Evolutionary conservation across 2,329 filamentous ascomycete genomes (phyloP).

Genomic region (Cadophora malorum): DNA sequence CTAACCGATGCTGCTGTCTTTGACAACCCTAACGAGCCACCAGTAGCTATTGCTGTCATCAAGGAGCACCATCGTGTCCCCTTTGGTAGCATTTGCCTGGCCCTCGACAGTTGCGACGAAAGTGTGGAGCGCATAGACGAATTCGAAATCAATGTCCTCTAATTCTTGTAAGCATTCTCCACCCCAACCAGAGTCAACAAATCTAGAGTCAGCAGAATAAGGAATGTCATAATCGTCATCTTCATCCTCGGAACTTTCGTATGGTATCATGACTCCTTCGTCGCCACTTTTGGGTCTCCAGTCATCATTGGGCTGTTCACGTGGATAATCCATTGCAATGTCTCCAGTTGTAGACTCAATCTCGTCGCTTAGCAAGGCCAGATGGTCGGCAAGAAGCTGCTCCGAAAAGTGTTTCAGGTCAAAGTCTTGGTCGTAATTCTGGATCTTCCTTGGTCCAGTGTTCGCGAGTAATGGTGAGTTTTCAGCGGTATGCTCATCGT

Average conservation of each 20-base stretch:
- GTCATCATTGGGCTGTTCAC: conserved; percentile 39
- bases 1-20: conserved; percentile 90
- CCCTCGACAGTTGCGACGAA: conserved; percentile 98
- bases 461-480: conserved; percentile 18
- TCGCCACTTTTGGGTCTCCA: conserved; percentile 41
- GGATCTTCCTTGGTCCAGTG: conserved; percentile 10
- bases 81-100: conserved; percentile 97
- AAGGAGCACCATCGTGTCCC: conserved; percentile 96
- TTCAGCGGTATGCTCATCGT: conserved; percentile 58
- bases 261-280: conserved; percentile 48
- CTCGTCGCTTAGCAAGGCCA: conserved; percentile 12
- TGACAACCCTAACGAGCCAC: conserved; percentile 97
- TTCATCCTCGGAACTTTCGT: conserved; percentile 55
- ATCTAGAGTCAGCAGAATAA: conserved; percentile 60
- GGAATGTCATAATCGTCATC: conserved; percentile 63
- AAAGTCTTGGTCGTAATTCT: conserved; percentile 35
- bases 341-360: conserved; percentile 9
- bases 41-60: conserved; percentile 99
- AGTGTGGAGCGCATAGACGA: conserved; percentile 97
- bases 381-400: conserved; percentile 26
- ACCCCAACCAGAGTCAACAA: conserved; percentile 75
- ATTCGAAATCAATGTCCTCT: conserved; percentile 99
- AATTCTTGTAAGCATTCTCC: conserved; percentile 84
- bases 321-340: background rate
- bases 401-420: conserved; percentile 33